Percentiles rank a stretch among this genome's conserved stretches.
phyloP scores from a whole-genome alignment of 2,329 filamentous ascomycete genomes.

The Orbilia ellipsospora region DNA sequence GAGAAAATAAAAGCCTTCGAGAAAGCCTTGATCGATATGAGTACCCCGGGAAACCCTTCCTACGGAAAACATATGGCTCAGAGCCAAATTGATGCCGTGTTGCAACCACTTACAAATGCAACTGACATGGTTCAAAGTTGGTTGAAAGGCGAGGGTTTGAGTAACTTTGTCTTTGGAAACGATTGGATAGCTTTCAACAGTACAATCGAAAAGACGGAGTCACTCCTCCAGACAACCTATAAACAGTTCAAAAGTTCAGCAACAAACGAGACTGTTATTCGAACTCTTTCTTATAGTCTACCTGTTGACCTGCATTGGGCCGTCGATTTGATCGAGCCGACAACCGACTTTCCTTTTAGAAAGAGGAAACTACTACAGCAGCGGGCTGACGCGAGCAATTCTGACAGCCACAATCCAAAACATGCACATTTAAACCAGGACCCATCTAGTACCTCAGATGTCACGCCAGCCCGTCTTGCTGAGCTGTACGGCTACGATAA shows the following conservation, averaged over 20 bases:
- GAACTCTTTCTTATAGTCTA: constrained; percentile 68
- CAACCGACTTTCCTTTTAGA: constrained; percentile 69
- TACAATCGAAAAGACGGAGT: constrained; percentile 57
- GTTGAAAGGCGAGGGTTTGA: constrained; percentile 63
- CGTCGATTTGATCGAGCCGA: constrained; percentile 74
- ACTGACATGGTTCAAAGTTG: constrained; percentile 63
- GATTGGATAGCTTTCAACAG: constrained; percentile 59
- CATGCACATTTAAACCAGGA: background rate
- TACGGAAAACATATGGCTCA: constrained; percentile 67
- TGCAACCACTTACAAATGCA: constrained; percentile 63
- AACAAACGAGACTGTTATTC: constrained; percentile 45
- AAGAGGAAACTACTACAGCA: background rate
- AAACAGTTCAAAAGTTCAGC: constrained; percentile 56
- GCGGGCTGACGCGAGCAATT: background rate
- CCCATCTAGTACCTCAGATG: constrained; percentile 58
- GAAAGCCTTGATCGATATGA: constrained; percentile 61
- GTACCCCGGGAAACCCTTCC: constrained; percentile 65
- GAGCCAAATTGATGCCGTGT: constrained; percentile 64
- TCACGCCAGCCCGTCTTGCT: constrained; percentile 61
- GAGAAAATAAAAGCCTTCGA: constrained; percentile 58
- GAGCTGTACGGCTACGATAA: constrained; percentile 60
- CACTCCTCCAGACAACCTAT: constrained; percentile 58
- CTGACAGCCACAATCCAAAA: background rate
- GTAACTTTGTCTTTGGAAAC: constrained; percentile 62
- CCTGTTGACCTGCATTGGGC: constrained; percentile 68